Evolutionary conservation across 1,139 yeast genomes (phyloP).

Genomic region (Taphrina confusa): DNA sequence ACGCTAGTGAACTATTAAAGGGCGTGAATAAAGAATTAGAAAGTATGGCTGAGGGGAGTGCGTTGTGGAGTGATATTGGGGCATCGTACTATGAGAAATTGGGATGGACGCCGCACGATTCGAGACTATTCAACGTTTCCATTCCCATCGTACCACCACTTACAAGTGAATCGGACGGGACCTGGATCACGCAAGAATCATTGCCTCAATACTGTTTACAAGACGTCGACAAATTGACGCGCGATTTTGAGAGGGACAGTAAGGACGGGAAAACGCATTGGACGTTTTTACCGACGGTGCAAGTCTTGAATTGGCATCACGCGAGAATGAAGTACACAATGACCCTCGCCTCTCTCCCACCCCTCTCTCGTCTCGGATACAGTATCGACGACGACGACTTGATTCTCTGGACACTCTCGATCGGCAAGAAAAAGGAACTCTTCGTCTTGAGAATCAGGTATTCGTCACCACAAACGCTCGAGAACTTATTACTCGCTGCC

Average conservation of each 20-base stretch:
- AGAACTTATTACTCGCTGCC: not conserved
- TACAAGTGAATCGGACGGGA: not conserved
- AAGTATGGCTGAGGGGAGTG: not conserved
- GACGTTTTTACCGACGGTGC: slow-evolving; percentile 12
- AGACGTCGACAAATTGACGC: not conserved
- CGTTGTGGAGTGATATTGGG: slow-evolving; percentile 15
- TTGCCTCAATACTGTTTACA: not conserved
- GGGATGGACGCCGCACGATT: slow-evolving; percentile 5
- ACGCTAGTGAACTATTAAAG: not conserved
- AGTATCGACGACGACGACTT: not conserved
- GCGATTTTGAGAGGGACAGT: not conserved
- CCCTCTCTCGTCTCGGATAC: not conserved
- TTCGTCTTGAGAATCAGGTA: not conserved
- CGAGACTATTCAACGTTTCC: too few relatives aligned
- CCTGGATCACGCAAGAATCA: not conserved
- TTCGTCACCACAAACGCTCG: not conserved
- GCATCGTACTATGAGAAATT: not conserved
- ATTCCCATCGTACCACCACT: not conserved
- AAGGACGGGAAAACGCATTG: not conserved
- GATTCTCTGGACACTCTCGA: slow-evolving; percentile 1
- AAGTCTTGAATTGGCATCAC: slow-evolving; percentile 15
- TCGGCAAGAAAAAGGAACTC: not conserved
- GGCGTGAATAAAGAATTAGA: not conserved
- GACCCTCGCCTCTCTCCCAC: not conserved
- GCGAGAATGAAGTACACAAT: slow-evolving; percentile 5